Evolutionary conservation across 805 yeast genomes (phyloP).

Genomic region (Candida awuae): DNA sequence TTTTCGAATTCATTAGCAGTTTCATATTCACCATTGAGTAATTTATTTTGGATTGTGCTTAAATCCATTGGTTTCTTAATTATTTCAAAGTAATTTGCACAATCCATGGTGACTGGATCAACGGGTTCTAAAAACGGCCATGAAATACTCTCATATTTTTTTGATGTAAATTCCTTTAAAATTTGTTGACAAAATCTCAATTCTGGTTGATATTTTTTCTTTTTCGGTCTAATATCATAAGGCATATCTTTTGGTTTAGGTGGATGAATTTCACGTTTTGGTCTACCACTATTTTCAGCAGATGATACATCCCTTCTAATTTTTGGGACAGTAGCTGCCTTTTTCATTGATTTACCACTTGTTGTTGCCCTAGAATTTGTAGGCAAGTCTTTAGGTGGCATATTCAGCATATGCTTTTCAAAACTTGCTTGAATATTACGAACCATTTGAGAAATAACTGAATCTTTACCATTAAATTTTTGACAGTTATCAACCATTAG

Average conservation of each 20-base stretch:
- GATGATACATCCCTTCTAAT: slow-evolving; percentile 57
- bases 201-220: slow-evolving; percentile 86
- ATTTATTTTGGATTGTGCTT: slow-evolving; percentile 71
- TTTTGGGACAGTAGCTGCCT: slow-evolving; percentile 43
- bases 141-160: slow-evolving; percentile 76
- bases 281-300: slow-evolving; percentile 61
- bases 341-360: slow-evolving; percentile 17
- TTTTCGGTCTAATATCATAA: slow-evolving; percentile 82
- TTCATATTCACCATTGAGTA: slow-evolving; percentile 81
- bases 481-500: slow-evolving; percentile 78
- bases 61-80: slow-evolving; percentile 94
- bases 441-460: slow-evolving; percentile 87
- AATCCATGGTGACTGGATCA: slow-evolving; percentile 87
- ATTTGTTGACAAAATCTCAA: slow-evolving; percentile 78
- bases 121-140: slow-evolving; percentile 93
- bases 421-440: slow-evolving; percentile 84
- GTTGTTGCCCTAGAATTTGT: slow-evolving; percentile 10
- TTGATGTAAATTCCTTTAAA: slow-evolving; percentile 70
- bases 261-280: slow-evolving; percentile 93
- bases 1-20: slow-evolving; percentile 79
- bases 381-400: slow-evolving; percentile 60
- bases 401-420: slow-evolving; percentile 84
- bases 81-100: slow-evolving; percentile 82
- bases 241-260: slow-evolving; percentile 93
- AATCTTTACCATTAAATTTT: slow-evolving; percentile 75